These are phyloP conservation scores for Clitopilus hobsonii DNA, from an alignment of 768 basidiomycete species.

Conservation along the genomic window DNA sequence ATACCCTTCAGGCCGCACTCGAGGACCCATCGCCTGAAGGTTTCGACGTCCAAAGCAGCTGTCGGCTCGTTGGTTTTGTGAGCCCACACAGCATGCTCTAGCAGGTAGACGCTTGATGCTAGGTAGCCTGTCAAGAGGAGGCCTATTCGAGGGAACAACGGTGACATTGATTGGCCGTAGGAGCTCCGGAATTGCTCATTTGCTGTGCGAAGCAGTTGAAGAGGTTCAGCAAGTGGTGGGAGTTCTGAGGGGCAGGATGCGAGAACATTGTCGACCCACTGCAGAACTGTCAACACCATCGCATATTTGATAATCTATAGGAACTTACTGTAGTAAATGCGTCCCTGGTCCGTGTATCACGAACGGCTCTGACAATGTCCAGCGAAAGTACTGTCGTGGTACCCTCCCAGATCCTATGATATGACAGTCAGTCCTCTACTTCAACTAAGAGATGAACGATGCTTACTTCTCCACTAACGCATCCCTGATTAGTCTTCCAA, in stretches of 20 bases:
- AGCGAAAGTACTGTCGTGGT: constrained; percentile 64
- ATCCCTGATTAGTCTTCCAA: constrained; percentile 67
- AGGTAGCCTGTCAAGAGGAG: constrained; percentile 55
- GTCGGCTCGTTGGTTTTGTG: constrained; percentile 21
- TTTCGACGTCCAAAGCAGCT: constrained; percentile 41
- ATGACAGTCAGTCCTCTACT: background rate
- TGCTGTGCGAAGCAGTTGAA: constrained; percentile 31
- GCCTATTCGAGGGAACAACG: constrained; percentile 51
- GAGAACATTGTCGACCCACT: constrained; percentile 53
- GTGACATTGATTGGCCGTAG: constrained; percentile 36
- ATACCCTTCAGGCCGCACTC: constrained; percentile 41
- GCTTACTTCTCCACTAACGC: constrained; percentile 62
- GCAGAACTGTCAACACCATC: background rate
- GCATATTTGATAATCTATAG: background rate
- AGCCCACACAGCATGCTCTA: constrained; percentile 71
- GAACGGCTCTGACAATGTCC: constrained; percentile 56
- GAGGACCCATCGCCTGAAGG: constrained; percentile 44
- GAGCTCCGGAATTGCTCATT: constrained; percentile 34
- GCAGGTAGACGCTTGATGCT: constrained; percentile 49
- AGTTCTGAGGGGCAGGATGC: constrained; percentile 35
- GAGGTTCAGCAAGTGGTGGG: constrained; percentile 18
- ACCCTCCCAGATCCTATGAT: constrained; percentile 74
- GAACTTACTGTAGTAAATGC: constrained; percentile 47
- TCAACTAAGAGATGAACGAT: background rate
- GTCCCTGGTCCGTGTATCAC: constrained; percentile 35